Evolutionary conservation across 805 yeast species (phyloP).

Genomic region (Teunomyces lycoperdinae): DNA sequence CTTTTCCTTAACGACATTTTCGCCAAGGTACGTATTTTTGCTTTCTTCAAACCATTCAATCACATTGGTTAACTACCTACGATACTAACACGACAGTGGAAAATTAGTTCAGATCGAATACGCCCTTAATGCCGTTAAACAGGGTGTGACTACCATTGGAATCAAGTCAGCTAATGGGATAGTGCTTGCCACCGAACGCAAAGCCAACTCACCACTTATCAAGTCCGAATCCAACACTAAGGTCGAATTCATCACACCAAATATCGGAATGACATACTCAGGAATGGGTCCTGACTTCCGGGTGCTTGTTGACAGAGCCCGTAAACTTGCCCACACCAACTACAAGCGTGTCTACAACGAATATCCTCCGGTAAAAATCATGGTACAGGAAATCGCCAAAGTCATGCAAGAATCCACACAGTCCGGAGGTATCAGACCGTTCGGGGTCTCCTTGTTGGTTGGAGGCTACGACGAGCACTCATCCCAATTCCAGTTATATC

Average conservation of each 20-base stretch:
- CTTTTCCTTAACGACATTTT: slow-evolving; percentile 93
- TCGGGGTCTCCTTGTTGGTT: slow-evolving; percentile 88
- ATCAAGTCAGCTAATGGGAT: slow-evolving; percentile 93
- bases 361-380: slow-evolving; percentile 92
- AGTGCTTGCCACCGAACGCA: slow-evolving; percentile 94
- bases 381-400: slow-evolving; percentile 92
- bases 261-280: slow-evolving; percentile 92
- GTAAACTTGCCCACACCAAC: slow-evolving; percentile 88
- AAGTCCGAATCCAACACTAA: slow-evolving; percentile 74
- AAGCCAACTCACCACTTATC: slow-evolving; percentile 74
- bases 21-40: slow-evolving; percentile 71
- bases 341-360: slow-evolving; percentile 94
- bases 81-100: slow-evolving; percentile 57
- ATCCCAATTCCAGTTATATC: slow-evolving; percentile 74
- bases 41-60: background rate
- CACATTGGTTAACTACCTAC: background rate
- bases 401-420: slow-evolving; percentile 99
- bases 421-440: slow-evolving; percentile 98
- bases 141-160: slow-evolving; percentile 96
- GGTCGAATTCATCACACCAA: slow-evolving; percentile 83
- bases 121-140: slow-evolving; percentile 95
- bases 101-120: slow-evolving; percentile 97
- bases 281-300: slow-evolving; percentile 99
- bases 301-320: slow-evolving; percentile 87
- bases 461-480: slow-evolving; percentile 89